Conservation (phyloP, 257 asterid species). For the Nicotiana benthamiana region DNA sequence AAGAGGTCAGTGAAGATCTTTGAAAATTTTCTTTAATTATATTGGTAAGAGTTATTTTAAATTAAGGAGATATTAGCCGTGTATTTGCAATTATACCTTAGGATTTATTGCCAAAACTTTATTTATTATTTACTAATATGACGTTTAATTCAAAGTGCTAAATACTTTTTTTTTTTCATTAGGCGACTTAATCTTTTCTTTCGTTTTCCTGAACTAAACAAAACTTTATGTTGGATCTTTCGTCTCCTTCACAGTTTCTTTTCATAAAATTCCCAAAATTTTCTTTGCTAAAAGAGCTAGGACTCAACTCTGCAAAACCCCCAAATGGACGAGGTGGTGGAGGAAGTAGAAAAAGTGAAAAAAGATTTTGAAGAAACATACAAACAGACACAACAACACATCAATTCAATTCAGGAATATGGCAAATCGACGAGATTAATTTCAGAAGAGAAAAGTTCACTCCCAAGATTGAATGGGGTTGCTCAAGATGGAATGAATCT, state of each 20-base stretch:
- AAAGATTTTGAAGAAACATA: slow-evolving; percentile 46
- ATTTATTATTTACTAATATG: too few relatives aligned
- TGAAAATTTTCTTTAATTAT: too few relatives aligned
- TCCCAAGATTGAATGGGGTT: slow-evolving; percentile 79
- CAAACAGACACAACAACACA: slow-evolving; percentile 31
- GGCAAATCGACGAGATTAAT: slow-evolving; percentile 43
- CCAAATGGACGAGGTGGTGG: slow-evolving; percentile 64
- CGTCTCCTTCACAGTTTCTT: neutral
- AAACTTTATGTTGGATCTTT: too few relatives aligned
- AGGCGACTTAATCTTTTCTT: too few relatives aligned
- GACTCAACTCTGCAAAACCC: neutral
- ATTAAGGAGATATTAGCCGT: too few relatives aligned
- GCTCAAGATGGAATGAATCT: slow-evolving; percentile 74
- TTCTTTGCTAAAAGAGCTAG: neutral
- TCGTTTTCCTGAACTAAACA: too few relatives aligned
- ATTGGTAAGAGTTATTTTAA: too few relatives aligned
- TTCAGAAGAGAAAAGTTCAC: slow-evolving; percentile 41
- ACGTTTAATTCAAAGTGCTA: too few relatives aligned
- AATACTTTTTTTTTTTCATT: too few relatives aligned
- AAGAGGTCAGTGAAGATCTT: too few relatives aligned
- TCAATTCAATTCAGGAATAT: slow-evolving; percentile 53
- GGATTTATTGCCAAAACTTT: too few relatives aligned
- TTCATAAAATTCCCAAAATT: neutral
- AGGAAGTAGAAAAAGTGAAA: slow-evolving; percentile 61
- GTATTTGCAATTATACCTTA: too few relatives aligned